Evolutionary conservation across 768 basidiomycete genomes (phyloP).

Genomic region (Agaricus subrufescens): DNA sequence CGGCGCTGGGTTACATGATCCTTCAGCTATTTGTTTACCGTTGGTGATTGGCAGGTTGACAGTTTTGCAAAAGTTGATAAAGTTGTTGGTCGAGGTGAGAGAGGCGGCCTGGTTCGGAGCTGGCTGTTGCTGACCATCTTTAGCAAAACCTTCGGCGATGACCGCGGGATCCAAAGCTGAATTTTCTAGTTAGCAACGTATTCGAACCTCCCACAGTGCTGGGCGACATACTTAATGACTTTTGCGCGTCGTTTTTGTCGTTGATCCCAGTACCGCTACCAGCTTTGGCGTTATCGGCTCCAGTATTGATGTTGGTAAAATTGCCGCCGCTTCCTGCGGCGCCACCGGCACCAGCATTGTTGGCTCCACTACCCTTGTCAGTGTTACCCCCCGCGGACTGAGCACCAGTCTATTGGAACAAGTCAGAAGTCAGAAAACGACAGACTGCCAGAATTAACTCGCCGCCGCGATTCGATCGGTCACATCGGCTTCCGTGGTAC

Average conservation of each 20-base stretch:
- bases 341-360: background rate
- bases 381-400: background rate
- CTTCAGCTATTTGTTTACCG: conserved; percentile 44
- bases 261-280: conserved; percentile 8
- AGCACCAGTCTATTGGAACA: conserved; percentile 14
- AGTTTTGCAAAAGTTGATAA: conserved; percentile 54
- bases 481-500: conserved; percentile 44
- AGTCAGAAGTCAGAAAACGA: background rate
- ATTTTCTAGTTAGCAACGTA: background rate
- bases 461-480: conserved; percentile 43
- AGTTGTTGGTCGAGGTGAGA: conserved; percentile 59
- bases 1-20: conserved; percentile 58
- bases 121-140: conserved; percentile 45
- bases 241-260: conserved; percentile 28
- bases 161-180: conserved; percentile 43
- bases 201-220: background rate
- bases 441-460: conserved; percentile 13
- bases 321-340: background rate
- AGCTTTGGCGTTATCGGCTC: conserved; percentile 1
- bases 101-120: conserved; percentile 44
- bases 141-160: conserved; percentile 38
- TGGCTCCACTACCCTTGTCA: background rate
- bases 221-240: conserved; percentile 25
- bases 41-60: conserved; percentile 49
- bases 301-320: background rate